Base-by-base conservation (phyloP, 2,329 filamentous ascomycete genomes). In the Penicillium sp. region DNA sequence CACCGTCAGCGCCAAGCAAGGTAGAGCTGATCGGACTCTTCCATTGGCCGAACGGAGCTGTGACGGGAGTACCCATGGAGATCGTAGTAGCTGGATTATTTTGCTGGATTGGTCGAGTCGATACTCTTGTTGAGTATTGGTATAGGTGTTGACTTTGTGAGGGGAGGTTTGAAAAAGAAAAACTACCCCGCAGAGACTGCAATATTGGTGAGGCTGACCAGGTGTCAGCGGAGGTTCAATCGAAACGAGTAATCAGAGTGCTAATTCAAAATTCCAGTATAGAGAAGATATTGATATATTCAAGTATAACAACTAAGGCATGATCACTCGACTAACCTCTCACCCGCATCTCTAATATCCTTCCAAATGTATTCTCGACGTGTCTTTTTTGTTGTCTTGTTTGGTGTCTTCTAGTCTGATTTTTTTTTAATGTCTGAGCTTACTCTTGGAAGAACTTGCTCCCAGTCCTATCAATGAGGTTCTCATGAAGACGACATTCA, bases 11-110 rank as follows among this genome's bases (percentile, higher is more conserved):
- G 2, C 55, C 55, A 41, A 57, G 50, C 29, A 49, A 45, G 15
- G 50, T 54, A 27, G 55, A 54, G 55, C 67, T 70, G 40, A 76
- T 74, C 2, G 73, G 73, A 49, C 73, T 75, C 27, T 66, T 61
- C 72, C 73, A 76, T 9, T 71, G 72, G 15, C 73, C 73, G 45
- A 71, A 75, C 4, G 69, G 63, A 4, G 69, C 67, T 33, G 48
- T 59, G 13, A 48, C 21, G 6, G 47, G 29, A 15, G 29, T 29
- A 33, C 21, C 6, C 41, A 55, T 55, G 15, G 19, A 5, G 12
- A 33, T 19, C 17, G 13, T 52, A 25, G 37, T 41, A 31, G 17
- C 10, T 35, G 9, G 6, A 31, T 33, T 31, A 15, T 21, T 33
- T 33, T 21, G 27, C 21, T 21, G 40, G 13, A 42, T 23, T 42